Base-by-base conservation (phyloP, 306 rosid species). In the Glycine latifolia region DNA sequence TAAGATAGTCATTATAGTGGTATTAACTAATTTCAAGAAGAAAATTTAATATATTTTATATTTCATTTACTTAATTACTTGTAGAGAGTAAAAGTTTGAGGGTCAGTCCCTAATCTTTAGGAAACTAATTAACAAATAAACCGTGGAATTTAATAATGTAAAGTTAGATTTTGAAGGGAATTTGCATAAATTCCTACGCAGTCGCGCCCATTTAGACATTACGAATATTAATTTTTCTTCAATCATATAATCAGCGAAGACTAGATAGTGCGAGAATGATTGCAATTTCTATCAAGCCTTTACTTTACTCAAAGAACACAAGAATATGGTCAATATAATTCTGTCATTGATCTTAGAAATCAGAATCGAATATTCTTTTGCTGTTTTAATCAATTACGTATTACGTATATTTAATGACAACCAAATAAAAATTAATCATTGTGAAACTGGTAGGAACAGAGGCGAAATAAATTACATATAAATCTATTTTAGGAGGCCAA, bases 111-210 rank as follows among this genome's bases (percentile, higher is more conserved):
- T 79, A 66, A 67, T 74, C 78, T 55, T 62, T 20, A 63, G 56
- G 76, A 59, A 76, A 73, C 56, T 41, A 78, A 54, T 55, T 15
- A 41, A 79, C 35, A 53, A 33, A 39, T 39, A 68, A 77, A 55
- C 72, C 71, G 67, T 71, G 74, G 48, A 60, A 78, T 83, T 82
- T 49, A 56, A 70, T 71, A 85, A 66, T 80, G 46, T 54, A 75
- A 85, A 83, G 79, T 61, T 41, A 46, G 70, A 59, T 75, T 78
- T 17, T 49, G 33, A 73, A 76, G 80, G 76, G 87, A 83, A 85
- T 78, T 79, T 81, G 94, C 87, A 87, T 86, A 79, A 83, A 80
- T 90, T 82, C 92, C 73, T 10, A 48, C 35, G 67, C 82, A 31
- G 55, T 55, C 46, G 1, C 66, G 0, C 66, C 49, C 71, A 78